Evolutionary conservation across 2,329 filamentous ascomycete species (phyloP).

Genomic region (Sphaerulina musiva): DNA sequence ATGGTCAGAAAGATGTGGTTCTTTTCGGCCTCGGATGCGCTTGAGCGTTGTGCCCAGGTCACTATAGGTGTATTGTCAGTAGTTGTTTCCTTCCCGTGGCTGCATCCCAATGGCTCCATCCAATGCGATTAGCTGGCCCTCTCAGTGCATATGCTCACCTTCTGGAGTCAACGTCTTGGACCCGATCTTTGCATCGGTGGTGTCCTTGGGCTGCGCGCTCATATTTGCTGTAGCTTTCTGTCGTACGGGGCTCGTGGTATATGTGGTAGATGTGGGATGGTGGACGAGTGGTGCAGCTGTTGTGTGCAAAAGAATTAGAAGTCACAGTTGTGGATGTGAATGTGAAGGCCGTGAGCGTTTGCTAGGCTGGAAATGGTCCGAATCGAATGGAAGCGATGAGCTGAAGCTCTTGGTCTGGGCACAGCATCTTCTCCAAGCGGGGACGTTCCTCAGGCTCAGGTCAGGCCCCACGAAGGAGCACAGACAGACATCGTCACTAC

Average conservation of each 20-base stretch:
- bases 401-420: conserved; percentile 6
- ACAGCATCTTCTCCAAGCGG: not conserved
- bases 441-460: not conserved
- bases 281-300: too few relatives aligned
- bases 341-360: not conserved
- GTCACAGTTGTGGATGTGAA: not conserved
- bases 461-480: not conserved
- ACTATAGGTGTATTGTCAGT: conserved; percentile 51
- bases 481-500: not conserved
- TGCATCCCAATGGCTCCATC: not conserved
- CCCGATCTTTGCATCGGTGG: conserved; percentile 31
- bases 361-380: conserved; percentile 15
- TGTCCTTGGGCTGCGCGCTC: conserved; percentile 31
- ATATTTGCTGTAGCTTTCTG: conserved; percentile 19
- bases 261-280: not conserved
- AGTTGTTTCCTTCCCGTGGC: not conserved
- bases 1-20: conserved; percentile 96
- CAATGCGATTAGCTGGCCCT: not conserved
- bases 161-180: conserved; percentile 35
- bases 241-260: conserved; percentile 2
- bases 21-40: conserved; percentile 67
- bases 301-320: not conserved
- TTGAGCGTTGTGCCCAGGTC: conserved; percentile 96
- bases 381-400: conserved; percentile 6
- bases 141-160: conserved; percentile 23